Evolutionary conservation across 73 alveolate species (phyloP).

Genomic region (Durusdinium trenchii): DNA sequence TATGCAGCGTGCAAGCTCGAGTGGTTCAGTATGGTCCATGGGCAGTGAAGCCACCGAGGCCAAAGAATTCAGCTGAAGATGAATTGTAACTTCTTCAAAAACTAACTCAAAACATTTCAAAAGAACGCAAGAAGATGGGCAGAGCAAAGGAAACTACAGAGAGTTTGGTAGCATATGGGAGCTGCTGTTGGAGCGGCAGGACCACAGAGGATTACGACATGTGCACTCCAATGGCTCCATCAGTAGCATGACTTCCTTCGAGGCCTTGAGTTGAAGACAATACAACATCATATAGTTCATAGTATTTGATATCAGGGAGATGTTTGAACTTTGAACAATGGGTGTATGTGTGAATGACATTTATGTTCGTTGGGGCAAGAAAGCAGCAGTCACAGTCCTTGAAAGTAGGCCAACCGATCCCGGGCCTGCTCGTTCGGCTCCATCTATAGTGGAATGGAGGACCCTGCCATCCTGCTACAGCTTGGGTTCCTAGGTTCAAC

Average conservation of each 20-base stretch:
- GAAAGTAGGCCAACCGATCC: conserved; percentile 70
- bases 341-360: neutral
- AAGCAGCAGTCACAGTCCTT: neutral
- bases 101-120: neutral
- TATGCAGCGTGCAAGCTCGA: conserved; percentile 60
- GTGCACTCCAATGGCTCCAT: conserved; percentile 92
- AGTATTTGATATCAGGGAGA: no score
- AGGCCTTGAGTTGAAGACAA: neutral
- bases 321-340: no score
- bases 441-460: conserved; percentile 56
- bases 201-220: conserved; percentile 59
- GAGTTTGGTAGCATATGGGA: no score
- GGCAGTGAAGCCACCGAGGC: conserved; percentile 75
- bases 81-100: neutral
- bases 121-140: neutral
- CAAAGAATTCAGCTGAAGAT: neutral
- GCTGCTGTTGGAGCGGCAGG: no score
- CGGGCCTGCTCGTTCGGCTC: conserved; percentile 87
- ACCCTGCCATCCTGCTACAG: neutral
- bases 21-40: conserved; percentile 27
- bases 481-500: no score
- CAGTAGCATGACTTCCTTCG: conserved; percentile 87
- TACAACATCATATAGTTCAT: neutral
- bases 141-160: no score
- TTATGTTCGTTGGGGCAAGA: neutral